Evolutionary conservation across 768 basidiomycete species (phyloP).

Genomic region (Boletus vermiculosoides): DNA sequence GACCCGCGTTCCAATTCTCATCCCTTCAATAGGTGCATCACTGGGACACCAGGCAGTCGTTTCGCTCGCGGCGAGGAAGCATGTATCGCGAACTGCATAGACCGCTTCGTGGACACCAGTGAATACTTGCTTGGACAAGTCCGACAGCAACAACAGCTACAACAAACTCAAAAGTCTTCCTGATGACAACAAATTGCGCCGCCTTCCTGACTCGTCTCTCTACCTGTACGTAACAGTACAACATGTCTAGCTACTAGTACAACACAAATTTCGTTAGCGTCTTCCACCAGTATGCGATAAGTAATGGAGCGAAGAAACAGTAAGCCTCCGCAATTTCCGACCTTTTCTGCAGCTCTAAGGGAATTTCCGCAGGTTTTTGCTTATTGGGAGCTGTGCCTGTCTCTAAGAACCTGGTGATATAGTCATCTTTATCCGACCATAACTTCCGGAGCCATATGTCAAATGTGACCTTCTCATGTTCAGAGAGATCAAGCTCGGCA

Average conservation of each 20-base stretch:
- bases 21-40: slow-evolving; percentile 64
- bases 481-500: slow-evolving; percentile 51
- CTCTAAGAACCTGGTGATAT: slow-evolving; percentile 66
- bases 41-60: slow-evolving; percentile 69
- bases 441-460: slow-evolving; percentile 78
- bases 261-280: slow-evolving; percentile 29
- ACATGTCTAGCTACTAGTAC: slow-evolving; percentile 16
- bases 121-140: slow-evolving; percentile 76
- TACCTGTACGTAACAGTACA: slow-evolving; percentile 13
- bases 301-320: slow-evolving; percentile 64
- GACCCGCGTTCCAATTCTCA: slow-evolving; percentile 1
- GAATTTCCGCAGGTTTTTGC: slow-evolving; percentile 47
- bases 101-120: slow-evolving; percentile 86
- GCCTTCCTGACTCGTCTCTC: neutral
- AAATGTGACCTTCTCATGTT: slow-evolving; percentile 62
- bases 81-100: slow-evolving; percentile 88
- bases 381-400: slow-evolving; percentile 44
- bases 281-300: slow-evolving; percentile 49
- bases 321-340: slow-evolving; percentile 67
- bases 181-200: neutral
- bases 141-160: slow-evolving; percentile 49
- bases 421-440: slow-evolving; percentile 84
- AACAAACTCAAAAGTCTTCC: slow-evolving; percentile 31
- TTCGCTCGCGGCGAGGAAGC: slow-evolving; percentile 79
- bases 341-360: slow-evolving; percentile 52